Base-by-base conservation (phyloP, 768 basidiomycete species). In the Lactarius akahatsu region DNA sequence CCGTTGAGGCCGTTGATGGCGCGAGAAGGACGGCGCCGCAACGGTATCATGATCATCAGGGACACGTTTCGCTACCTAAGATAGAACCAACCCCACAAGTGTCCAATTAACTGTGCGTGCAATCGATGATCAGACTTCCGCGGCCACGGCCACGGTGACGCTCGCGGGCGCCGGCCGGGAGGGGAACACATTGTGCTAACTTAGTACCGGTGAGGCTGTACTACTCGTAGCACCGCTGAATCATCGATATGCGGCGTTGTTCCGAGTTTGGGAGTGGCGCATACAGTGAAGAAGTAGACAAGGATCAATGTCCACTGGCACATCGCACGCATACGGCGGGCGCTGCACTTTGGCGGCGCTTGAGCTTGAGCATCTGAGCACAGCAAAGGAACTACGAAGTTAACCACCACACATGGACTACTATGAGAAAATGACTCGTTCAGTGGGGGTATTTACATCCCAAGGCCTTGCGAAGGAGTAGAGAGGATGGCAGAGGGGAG, bases 21-120 rank as follows among this genome's bases (percentile, higher is more conserved):
- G 52, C 26, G 54, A 26, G 43, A 55, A 62, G 40, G 30, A 41
- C 52, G 61, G 61, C 54, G 54, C 50, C 50, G 50, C 50, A 52
- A 13, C 26, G 50, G 50, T 56, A 62, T 62, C 61, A 16, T 41
- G 61, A 62, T 40, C 61, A 55, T 61, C 52, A n/a, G 61, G 52
- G 20, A 20, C 50, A 28, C 36, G 52, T 54, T 36, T 54, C 50
- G 20, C 36, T 8, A 28, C 10, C 61, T 20, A 38, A 23, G 61
- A 62, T 41, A 43, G 52, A 55, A 41, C 61, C 36, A 23, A 26
- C 50, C 50, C 50, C 26, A 52, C 50, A 52, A 23, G n/a, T 26
- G 47, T 50, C 47, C 47, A 50, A 26, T 23, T n/a, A 50, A 23
- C 11, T 23, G 47, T 16, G 20, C 16, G 11, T 45, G 43, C 47